Base-by-base conservation (phyloP, 139 green algal genomes). In the Dunaliella primolecta region DNA sequence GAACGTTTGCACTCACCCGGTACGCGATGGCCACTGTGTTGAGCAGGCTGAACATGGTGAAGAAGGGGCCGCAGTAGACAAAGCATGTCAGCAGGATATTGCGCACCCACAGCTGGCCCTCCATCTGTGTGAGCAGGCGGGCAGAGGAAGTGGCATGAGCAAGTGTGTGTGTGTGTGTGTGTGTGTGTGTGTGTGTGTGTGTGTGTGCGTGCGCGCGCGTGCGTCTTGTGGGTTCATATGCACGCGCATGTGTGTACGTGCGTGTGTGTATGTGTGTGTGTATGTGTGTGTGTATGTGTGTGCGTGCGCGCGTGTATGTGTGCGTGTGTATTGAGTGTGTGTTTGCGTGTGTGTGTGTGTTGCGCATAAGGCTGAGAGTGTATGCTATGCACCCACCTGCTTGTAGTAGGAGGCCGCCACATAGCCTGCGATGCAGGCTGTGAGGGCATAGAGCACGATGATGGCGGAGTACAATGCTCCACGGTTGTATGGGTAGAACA, bases 401-500 rank as follows among this genome's bases (percentile, higher is more conserved):
- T 94, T 96, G 94, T 98, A 98, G 82, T 92, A 94, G 15, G 90
- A 93, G 11, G 91, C 89, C 1, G 94, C 91, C 36, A 96, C 91
- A 83, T 98, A 98, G 36, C 96, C 96, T 20, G 96, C 94, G 70
- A 94, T 92, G 72, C 91, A 91, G 0, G 95, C 93, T 0, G 96
- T 98, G n/a, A 98, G 86, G 0, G 96, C 94, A 83, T 98, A 98
- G 72, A 98, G 88, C 46, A 96, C 89, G 37, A 99, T 94, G 33
- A 93, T 91, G 0, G 93, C 90, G 30, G 94, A 95, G 78, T 98
- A 93, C 89, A 99, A 89, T 1, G 93, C 91, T 35, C 96, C 96
- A 36, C 96, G 90, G 89, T 97, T 98, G 93, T 98, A 98, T 29
- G 96, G 96, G 86, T 98, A 97, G 91, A 97, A 98, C 0, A 92